These are phyloP conservation scores for Starmerella cellae DNA, from an alignment of 805 yeast genomes.

Conservation along the genomic window DNA sequence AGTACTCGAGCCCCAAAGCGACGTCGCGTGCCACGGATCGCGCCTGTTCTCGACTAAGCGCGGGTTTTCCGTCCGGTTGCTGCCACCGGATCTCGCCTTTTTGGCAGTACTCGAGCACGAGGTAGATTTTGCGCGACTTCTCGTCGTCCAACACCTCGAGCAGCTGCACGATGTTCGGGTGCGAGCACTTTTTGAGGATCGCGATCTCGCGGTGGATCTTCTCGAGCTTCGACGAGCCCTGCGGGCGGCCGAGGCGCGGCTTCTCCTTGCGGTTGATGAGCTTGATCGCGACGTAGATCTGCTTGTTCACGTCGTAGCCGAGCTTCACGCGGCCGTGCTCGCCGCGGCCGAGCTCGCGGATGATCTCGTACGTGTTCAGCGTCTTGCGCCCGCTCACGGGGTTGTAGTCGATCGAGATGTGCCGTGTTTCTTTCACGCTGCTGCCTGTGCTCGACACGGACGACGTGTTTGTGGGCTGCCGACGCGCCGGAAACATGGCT, in stretches of 20 bases:
- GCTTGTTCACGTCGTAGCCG: conserved; percentile 55
- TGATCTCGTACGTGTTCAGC: conserved; percentile 78
- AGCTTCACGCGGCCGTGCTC: conserved; percentile 97
- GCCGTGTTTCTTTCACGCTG: conserved; percentile 59
- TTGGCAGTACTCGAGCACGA: conserved; percentile 80
- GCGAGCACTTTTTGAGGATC: conserved; percentile 81
- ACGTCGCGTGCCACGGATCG: conserved; percentile 71
- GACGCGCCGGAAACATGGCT: neutral
- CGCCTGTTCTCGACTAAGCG: conserved; percentile 51
- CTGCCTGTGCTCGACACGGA: neutral
- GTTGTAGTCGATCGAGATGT: conserved; percentile 72
- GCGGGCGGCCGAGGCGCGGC: conserved; percentile 40
- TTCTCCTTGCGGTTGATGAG: conserved; percentile 66
- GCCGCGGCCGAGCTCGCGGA: conserved; percentile 83
- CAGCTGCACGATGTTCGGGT: conserved; percentile 82
- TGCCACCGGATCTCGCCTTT: conserved; percentile 89
- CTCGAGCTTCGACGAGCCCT: conserved; percentile 41
- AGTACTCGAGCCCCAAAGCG: conserved; percentile 72
- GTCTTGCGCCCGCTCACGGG: conserved; percentile 62
- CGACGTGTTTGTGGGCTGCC: neutral
- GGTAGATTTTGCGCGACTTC: conserved; percentile 68
- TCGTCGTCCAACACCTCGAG: conserved; percentile 81
- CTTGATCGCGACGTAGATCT: conserved; percentile 72
- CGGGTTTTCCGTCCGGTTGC: conserved; percentile 42
- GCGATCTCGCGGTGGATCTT: conserved; percentile 78